A percentile compares a stretch with the other conserved stretches of the same genome.
Conservation (phyloP, 2,329 filamentous ascomycete species). For the Colletotrichum acutatum region DNA sequence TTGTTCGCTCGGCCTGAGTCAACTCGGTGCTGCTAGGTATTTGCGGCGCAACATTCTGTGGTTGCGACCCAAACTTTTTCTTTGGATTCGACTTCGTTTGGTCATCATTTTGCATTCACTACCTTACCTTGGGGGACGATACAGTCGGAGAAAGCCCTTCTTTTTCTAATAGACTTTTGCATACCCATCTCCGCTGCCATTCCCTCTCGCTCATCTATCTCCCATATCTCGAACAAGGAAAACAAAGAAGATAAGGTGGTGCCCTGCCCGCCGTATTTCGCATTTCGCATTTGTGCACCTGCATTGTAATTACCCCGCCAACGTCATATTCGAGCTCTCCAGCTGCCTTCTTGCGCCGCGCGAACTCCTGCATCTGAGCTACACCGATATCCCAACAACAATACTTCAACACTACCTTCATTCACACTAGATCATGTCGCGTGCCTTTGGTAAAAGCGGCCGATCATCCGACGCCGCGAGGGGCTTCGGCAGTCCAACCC, state of each 20-base stretch:
- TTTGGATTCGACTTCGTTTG: neutral
- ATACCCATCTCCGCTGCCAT: neutral
- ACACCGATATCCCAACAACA: neutral
- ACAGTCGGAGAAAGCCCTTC: neutral
- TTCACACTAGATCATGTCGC: slow-evolving; percentile 28
- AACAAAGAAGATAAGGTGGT: neutral
- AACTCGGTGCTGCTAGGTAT: neutral
- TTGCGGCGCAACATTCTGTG: neutral
- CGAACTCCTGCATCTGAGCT: neutral
- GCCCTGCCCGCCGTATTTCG: neutral
- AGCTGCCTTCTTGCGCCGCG: neutral
- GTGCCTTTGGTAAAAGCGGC: slow-evolving; percentile 30
- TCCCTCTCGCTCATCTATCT: neutral
- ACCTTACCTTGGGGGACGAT: neutral
- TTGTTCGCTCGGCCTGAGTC: slow-evolving; percentile 31
- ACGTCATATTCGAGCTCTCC: slow-evolving; percentile 29
- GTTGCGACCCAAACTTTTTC: slow-evolving; percentile 7
- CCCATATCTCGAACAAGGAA: neutral
- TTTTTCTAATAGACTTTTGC: neutral
- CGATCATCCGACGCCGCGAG: slow-evolving; percentile 32
- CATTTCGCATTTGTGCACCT: slow-evolving; percentile 17
- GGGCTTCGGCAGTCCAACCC: slow-evolving; percentile 24
- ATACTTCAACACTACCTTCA: neutral
- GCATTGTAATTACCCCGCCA: slow-evolving; percentile 22
- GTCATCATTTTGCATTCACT: neutral